Evolutionary conservation across 495 filamentous ascomycete genomes (phyloP), one percentile per base, ranked within the genome.

Genomic region (Neurospora tetrasperma): DNA sequence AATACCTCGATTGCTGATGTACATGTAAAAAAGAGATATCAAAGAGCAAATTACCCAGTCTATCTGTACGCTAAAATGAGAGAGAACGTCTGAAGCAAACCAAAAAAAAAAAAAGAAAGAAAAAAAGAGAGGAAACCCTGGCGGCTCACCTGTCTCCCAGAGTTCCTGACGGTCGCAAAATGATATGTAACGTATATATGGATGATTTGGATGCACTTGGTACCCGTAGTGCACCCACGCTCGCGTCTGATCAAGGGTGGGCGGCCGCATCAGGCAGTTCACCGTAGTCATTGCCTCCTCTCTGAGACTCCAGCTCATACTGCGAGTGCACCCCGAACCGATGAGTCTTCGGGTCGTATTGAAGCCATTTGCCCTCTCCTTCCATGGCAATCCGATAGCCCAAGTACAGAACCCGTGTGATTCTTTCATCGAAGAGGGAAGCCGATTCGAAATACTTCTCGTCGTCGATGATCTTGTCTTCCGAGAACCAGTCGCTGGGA

Each of bases 401-500:
- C 35, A 96, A 80, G 88, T 91, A 95, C 1, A 96, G 79, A 59
- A 93, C 89, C n/a, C 95, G 84, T 70, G 93, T 89, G 73, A 86
- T 89, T 27, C 95, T 83, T 38, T 87, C 81, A n/a, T 88, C 84
- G 12, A 82, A 83, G 82, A 91, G 90, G 2, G 89, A 91, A 0
- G 89, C 82, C 3, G 86, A 79, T 76, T 97, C 94, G 23, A 92
- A 84, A 43, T 88, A 86, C 27, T 92, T 88, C 72, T 93, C 91
- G 27, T 96, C 92, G 43, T 96, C 92, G 71, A 94, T 93, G 7
- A 90, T 86, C 74, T 87, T 87, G 16, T 89, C 87, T 70, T 87
- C 86, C 4, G 85, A 79, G 76, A 97, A 97, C 85, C 90, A 97
- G 2, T 83, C 79, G 1, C 83, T 74, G 0, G 93, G 92, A 71